Percentiles rank a stretch among this genome's conserved stretches.
These are phyloP conservation scores for Neurospora sp. DNA, from an alignment of 495 filamentous ascomycete genomes.

Conservation along the genomic window DNA sequence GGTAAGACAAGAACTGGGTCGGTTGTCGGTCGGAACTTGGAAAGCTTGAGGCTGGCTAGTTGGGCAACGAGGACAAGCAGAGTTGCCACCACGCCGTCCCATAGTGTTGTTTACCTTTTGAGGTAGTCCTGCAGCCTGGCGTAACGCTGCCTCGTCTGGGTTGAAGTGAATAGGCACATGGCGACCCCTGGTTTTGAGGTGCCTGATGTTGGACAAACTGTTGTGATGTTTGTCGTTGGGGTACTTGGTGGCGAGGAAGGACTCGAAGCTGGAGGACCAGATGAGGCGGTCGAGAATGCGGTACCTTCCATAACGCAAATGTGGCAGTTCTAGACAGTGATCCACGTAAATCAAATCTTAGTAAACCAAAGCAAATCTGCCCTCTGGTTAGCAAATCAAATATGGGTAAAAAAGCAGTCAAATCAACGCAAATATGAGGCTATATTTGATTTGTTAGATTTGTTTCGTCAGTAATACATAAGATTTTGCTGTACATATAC, in stretches of 20 bases:
- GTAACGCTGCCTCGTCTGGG: not conserved
- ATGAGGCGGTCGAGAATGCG: constrained; percentile 92
- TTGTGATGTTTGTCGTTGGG: constrained; percentile 76
- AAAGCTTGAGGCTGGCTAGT: not conserved
- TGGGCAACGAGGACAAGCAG: constrained; percentile 16
- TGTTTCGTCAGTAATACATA: too few species aligned
- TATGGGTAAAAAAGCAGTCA: too few species aligned
- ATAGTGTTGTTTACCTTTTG: not conserved
- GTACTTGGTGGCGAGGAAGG: constrained; percentile 90
- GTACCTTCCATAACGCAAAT: too few species aligned
- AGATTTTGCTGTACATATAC: too few species aligned
- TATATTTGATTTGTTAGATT: too few species aligned
- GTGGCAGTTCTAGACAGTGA: too few species aligned
- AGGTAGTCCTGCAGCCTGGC: not conserved
- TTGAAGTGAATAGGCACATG: not conserved
- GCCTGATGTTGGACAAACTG: not conserved
- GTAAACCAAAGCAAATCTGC: too few species aligned
- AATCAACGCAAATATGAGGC: too few species aligned
- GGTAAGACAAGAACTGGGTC: constrained; percentile 23
- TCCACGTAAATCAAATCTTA: too few species aligned
- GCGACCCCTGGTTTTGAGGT: not conserved
- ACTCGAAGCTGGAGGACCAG: constrained; percentile 94
- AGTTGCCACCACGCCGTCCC: constrained; percentile 13
- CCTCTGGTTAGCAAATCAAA: too few species aligned
- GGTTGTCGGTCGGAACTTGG: constrained; percentile 6